Percentiles rank a stretch among this genome's conserved stretches.
Evolutionary conservation across 2,329 filamentous ascomycete species (phyloP).

Genomic region (Trichothecium roseum): DNA sequence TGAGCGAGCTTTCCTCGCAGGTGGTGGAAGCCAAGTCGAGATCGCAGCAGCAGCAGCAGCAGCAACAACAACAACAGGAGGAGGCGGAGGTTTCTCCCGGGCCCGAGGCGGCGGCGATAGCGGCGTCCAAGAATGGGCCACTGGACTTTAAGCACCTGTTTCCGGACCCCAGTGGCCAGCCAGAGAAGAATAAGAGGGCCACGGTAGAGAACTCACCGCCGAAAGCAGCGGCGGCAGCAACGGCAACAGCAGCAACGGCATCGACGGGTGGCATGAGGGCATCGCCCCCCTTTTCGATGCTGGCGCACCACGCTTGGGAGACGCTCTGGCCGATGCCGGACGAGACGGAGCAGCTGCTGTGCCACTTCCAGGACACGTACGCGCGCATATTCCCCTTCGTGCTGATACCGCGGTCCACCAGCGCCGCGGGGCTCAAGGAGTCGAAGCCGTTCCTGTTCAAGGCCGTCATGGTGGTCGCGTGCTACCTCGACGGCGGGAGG

Average conservation of each 20-base stretch:
- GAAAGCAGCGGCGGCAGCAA: no score
- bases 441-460: slow-evolving; percentile 37
- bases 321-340: slow-evolving; percentile 28
- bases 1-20: slow-evolving; percentile 37
- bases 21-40: slow-evolving; percentile 4
- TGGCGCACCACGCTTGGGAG: slow-evolving; percentile 12
- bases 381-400: slow-evolving; percentile 34
- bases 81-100: background rate
- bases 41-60: slow-evolving; percentile 2
- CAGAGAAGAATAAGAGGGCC: background rate
- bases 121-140: no score
- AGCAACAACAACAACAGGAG: slow-evolving; percentile 3
- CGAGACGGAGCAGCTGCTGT: slow-evolving; percentile 30
- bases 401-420: slow-evolving; percentile 24
- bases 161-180: slow-evolving; percentile 1
- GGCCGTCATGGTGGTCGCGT: slow-evolving; percentile 33
- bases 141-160: slow-evolving; percentile 1
- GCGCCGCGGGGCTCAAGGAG: slow-evolving; percentile 23
- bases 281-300: background rate
- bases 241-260: no score
- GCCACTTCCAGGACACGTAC: slow-evolving; percentile 21
- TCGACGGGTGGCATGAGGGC: no score
- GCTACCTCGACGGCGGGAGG: slow-evolving; percentile 29
- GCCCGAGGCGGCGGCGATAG: background rate
- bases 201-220: background rate